Evolutionary conservation across 2,329 filamentous ascomycete genomes (phyloP).

Genomic region (Pyrenochaeta sp.): DNA sequence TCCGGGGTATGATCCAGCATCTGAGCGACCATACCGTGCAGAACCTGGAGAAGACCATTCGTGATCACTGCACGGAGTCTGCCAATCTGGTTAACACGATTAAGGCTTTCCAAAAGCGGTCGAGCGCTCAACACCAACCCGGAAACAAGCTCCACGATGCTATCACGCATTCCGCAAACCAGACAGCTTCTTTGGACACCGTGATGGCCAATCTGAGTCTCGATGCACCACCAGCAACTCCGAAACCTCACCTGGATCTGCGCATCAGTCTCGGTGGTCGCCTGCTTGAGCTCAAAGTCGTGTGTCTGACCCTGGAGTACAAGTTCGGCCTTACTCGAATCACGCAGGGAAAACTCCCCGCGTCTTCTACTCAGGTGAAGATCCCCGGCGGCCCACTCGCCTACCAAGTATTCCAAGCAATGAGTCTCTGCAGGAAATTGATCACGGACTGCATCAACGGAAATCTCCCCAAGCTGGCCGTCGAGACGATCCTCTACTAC

Average conservation of each 20-base stretch:
- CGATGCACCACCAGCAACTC: no score
- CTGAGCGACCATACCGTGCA: no score
- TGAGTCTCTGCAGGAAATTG: constrained; percentile 35
- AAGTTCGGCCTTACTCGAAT: constrained; percentile 30
- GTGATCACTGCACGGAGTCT: constrained; percentile 1
- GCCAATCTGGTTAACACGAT: no score
- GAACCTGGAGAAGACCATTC: no score
- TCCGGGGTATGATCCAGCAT: no score
- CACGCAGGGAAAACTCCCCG: neutral
- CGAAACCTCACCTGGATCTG: no score
- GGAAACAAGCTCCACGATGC: neutral
- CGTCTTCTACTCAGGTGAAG: neutral
- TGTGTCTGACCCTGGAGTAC: constrained; percentile 41
- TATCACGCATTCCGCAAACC: neutral
- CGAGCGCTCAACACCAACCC: neutral
- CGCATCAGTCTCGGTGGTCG: constrained; percentile 37
- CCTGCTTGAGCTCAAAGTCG: constrained; percentile 37
- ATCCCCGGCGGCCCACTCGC: constrained; percentile 14
- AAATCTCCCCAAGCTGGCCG: constrained; percentile 49
- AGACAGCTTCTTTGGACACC: no score
- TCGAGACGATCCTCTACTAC: constrained; percentile 47
- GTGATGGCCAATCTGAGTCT: no score
- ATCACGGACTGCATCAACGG: constrained; percentile 37
- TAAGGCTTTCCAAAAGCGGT: no score
- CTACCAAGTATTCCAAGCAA: constrained; percentile 20